Percentiles rank a stretch among this genome's conserved stretches.
Conservation (phyloP, 2,329 filamentous ascomycete species). For the Phoma herbarum region DNA sequence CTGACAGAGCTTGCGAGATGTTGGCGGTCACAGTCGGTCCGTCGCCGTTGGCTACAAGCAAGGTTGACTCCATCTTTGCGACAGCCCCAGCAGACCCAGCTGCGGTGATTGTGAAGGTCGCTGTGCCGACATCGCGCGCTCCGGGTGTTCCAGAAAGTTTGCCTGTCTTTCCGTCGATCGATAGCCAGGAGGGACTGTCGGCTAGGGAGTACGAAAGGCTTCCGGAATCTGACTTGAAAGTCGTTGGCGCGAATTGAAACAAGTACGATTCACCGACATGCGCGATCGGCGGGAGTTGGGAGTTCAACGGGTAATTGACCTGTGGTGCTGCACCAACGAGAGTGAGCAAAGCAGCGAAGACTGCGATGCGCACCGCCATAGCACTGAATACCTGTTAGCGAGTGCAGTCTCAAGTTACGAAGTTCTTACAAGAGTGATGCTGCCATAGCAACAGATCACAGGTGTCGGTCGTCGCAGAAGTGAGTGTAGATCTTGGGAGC, state of each 20-base stretch:
- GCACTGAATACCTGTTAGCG: slow-evolving; percentile 21
- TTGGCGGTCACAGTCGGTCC: slow-evolving; percentile 65
- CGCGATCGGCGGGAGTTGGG: slow-evolving; percentile 83
- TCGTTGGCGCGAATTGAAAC: slow-evolving; percentile 76
- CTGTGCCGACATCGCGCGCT: slow-evolving; percentile 64
- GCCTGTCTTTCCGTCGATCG: slow-evolving; percentile 70
- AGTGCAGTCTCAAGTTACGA: neutral
- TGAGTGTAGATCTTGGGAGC: slow-evolving; percentile 24
- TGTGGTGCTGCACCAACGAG: slow-evolving; percentile 44
- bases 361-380: slow-evolving; percentile 30
- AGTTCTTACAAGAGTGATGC: slow-evolving; percentile 28
- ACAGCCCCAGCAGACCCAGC: slow-evolving; percentile 69
- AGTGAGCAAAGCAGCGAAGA: slow-evolving; percentile 28
- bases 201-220: slow-evolving; percentile 72
- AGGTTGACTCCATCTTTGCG: slow-evolving; percentile 69
- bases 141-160: slow-evolving; percentile 76
- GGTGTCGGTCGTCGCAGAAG: slow-evolving; percentile 19
- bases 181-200: slow-evolving; percentile 76
- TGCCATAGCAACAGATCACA: slow-evolving; percentile 28
- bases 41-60: slow-evolving; percentile 71
- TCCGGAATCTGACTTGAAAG: slow-evolving; percentile 69
- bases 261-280: slow-evolving; percentile 72
- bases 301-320: slow-evolving; percentile 77
- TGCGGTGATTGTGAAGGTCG: slow-evolving; percentile 73
- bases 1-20: slow-evolving; percentile 65